phyloP scores from a whole-genome alignment of 768 basidiomycete species.

The Lactifluus subvellereus region DNA sequence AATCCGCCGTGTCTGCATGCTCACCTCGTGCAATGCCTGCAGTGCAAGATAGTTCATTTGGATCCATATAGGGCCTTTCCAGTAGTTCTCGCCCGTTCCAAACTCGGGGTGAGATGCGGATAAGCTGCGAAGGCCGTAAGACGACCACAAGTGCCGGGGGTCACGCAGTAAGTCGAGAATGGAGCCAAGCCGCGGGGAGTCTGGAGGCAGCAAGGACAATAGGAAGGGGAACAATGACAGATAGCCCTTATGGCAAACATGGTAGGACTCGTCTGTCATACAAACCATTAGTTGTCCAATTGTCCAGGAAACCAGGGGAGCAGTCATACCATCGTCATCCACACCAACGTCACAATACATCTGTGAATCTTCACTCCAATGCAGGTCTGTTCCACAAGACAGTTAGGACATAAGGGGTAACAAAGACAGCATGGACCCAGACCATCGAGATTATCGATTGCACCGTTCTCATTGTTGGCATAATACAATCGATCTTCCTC shows the following conservation, averaged over 20 bases:
- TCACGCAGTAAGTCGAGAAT: slow-evolving; percentile 76
- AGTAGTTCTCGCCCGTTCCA: slow-evolving; percentile 92
- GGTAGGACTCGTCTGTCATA: slow-evolving; percentile 76
- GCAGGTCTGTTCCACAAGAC: slow-evolving; percentile 56
- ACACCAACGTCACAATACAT: slow-evolving; percentile 94
- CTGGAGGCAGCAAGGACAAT: slow-evolving; percentile 67
- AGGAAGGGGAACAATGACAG: slow-evolving; percentile 92
- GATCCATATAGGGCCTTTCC: slow-evolving; percentile 95
- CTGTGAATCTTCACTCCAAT: slow-evolving; percentile 83
- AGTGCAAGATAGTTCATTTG: slow-evolving; percentile 95
- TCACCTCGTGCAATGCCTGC: slow-evolving; percentile 68
- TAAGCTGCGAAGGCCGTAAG: slow-evolving; percentile 82
- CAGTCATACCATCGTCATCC: slow-evolving; percentile 65
- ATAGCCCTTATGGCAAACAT: slow-evolving; percentile 89
- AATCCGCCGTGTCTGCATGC: slow-evolving; percentile 11
- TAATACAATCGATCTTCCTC: slow-evolving; percentile 78
- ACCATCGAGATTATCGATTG: slow-evolving; percentile 85
- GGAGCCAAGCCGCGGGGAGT: slow-evolving; percentile 75
- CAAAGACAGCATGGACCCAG: slow-evolving; percentile 12
- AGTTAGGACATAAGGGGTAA: not conserved
- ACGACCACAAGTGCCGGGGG: slow-evolving; percentile 86
- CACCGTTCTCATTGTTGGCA: slow-evolving; percentile 68
- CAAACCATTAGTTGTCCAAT: not conserved
- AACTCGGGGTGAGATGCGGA: slow-evolving; percentile 87
- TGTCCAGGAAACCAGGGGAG: slow-evolving; percentile 8